Evolutionary conservation across 805 yeast species (phyloP), one percentile per base, ranked within the genome.

Genomic region (Nakazawaea pomicola): DNA sequence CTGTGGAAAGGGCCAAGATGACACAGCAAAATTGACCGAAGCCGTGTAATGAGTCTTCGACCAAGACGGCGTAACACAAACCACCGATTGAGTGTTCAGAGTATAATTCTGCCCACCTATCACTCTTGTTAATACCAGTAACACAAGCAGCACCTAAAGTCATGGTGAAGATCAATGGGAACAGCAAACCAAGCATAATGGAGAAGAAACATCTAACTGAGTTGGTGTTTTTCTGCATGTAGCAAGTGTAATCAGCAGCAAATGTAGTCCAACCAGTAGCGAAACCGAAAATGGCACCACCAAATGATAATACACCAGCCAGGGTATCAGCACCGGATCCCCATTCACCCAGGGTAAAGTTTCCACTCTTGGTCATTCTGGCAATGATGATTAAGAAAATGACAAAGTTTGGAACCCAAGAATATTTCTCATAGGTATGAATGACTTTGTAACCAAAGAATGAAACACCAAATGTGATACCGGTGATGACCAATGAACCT

Each of bases 211-310:
- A 69, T 56, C 68, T 80, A 56, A 50, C 48, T 33, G 76, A 66
- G 61, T 73, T 74, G 48, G 81, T 77, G 54, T 75, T 71, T 53
- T 74, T 68, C 50, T 83, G 86, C 75, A 84, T 87, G 67, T 87
- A 90, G 33, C 83, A 88, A 37, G 95, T 87, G 66, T 89, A 90
- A 65, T 89, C 97, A 39, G 95, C 78, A 20, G 96, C 93, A 53
- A 81, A 87, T 15, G 96, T 81, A 43, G 95, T 78, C 97, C 97
- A 89, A 48, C 96, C 96, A 41, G 95, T 76, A 38, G 95, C 95
- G 56, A 82, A 89, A 48, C 96, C 96, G 53, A 76, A 89, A 48
- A 84, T 61, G 33, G 93, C 64, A 60, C 89, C 81, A 57, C 96
- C 96, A 51, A 83, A 87, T 16, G 91, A 78, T 43, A 89, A 67